These are phyloP conservation scores for Nicotiana paniculata DNA, from an alignment of 257 asterid species.

Conservation along the genomic window DNA sequence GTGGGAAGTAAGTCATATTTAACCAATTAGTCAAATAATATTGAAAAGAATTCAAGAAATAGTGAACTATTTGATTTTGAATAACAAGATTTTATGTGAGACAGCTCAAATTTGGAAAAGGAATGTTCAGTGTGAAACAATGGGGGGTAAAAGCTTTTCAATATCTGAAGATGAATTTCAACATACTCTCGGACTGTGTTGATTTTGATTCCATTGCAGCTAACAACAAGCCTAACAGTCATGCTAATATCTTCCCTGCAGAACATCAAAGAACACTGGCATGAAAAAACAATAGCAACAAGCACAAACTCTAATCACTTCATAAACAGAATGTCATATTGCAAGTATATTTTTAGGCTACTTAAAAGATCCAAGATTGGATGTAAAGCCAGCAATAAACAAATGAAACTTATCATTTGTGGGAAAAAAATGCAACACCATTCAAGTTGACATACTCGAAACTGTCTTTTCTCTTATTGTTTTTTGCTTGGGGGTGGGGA, in stretches of 20 bases:
- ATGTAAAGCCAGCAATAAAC: no score
- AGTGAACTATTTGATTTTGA: not conserved
- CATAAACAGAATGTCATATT: not conserved
- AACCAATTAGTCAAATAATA: not conserved
- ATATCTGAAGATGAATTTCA: slow-evolving; percentile 7
- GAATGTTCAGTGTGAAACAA: not conserved
- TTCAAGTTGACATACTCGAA: not conserved
- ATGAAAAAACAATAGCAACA: not conserved
- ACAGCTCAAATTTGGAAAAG: not conserved
- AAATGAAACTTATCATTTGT: not conserved
- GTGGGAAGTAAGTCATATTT: not conserved
- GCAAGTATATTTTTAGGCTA: not conserved
- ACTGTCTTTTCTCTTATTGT: not conserved
- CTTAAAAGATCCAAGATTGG: not conserved
- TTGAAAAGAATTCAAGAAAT: not conserved
- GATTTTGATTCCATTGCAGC: slow-evolving; percentile 88
- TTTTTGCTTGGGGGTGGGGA: not conserved
- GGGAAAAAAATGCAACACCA: not conserved
- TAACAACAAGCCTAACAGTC: slow-evolving; percentile 94
- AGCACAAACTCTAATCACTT: not conserved
- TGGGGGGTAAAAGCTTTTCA: not conserved
- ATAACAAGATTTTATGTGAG: not conserved
- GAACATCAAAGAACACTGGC: slow-evolving; percentile 17
- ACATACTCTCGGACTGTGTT: slow-evolving; percentile 84
- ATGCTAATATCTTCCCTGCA: slow-evolving; percentile 95